These are phyloP conservation scores for Fraxinus albicans DNA, from an alignment of 305 asterid genomes.

Conservation along the genomic window DNA sequence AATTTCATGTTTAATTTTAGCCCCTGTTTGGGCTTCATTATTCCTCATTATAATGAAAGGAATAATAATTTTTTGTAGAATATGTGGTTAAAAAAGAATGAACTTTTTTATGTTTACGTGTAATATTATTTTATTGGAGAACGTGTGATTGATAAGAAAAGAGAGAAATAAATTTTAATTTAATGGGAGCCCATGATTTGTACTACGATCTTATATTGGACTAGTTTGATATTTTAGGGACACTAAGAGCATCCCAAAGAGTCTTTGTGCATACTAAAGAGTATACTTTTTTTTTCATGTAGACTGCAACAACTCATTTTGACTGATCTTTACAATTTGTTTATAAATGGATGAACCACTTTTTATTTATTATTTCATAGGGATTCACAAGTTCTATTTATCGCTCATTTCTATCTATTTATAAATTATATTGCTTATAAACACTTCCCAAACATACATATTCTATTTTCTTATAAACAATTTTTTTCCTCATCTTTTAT, in stretches of 20 bases:
- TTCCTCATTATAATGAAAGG: too few species aligned
- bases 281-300: too few species aligned
- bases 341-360: not conserved
- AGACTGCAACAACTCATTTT: not conserved
- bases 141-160: too few species aligned
- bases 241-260: not conserved
- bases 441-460: not conserved
- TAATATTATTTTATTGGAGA: too few species aligned
- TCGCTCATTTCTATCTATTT: not conserved
- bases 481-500: not conserved
- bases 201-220: not conserved
- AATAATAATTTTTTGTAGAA: too few species aligned
- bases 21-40: too few species aligned
- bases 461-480: not conserved
- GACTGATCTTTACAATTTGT: not conserved
- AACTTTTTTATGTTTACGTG: too few species aligned
- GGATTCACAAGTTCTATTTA: not conserved
- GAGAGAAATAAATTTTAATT: too few species aligned
- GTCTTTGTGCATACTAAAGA: too few species aligned
- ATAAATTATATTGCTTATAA: not conserved
- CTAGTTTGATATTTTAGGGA: not conserved
- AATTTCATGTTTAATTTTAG: not conserved
- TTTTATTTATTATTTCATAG: not conserved
- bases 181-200: not conserved
- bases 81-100: too few species aligned